phyloP scores from a whole-genome alignment of 306 rosid genomes.

The Gleditsia sinensis region DNA sequence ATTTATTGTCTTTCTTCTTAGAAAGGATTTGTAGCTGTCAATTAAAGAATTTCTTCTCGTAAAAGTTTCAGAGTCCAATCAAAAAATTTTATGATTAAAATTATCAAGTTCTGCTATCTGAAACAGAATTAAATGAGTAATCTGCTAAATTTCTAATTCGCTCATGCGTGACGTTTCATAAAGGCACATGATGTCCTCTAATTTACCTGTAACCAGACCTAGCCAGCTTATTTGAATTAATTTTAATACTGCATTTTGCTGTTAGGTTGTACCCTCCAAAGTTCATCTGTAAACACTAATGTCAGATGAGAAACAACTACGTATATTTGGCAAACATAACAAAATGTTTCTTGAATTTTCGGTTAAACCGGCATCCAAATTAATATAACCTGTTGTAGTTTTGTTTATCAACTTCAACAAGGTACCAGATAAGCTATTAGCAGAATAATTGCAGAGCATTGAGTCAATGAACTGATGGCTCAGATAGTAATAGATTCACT shows the following conservation, averaged over 20 bases:
- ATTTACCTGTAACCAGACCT: background rate
- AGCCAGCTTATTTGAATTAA: background rate
- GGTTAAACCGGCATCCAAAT: background rate
- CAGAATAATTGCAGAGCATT: too few relatives aligned
- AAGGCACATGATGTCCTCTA: too few relatives aligned
- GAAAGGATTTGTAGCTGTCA: constrained; percentile 24
- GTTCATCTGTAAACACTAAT: background rate
- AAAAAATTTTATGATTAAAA: background rate
- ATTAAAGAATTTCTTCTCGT: constrained; percentile 16
- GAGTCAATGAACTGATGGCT: too few relatives aligned
- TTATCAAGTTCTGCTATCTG: background rate
- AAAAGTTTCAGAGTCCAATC: background rate
- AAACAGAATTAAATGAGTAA: background rate
- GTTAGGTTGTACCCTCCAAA: background rate
- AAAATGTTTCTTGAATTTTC: background rate
- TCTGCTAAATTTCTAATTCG: background rate
- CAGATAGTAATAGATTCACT: too few relatives aligned
- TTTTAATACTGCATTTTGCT: background rate
- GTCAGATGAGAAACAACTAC: background rate
- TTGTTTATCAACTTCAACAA: constrained; percentile 1
- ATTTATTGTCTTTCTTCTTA: constrained; percentile 25
- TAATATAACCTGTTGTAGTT: background rate
- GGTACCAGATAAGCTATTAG: background rate
- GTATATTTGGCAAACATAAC: background rate
- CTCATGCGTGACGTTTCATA: too few relatives aligned